A percentile compares a stretch with the other conserved stretches of the same genome.
Conservation (phyloP, 208 protist species). For the Kentomonas sorsogonicus region DNA sequence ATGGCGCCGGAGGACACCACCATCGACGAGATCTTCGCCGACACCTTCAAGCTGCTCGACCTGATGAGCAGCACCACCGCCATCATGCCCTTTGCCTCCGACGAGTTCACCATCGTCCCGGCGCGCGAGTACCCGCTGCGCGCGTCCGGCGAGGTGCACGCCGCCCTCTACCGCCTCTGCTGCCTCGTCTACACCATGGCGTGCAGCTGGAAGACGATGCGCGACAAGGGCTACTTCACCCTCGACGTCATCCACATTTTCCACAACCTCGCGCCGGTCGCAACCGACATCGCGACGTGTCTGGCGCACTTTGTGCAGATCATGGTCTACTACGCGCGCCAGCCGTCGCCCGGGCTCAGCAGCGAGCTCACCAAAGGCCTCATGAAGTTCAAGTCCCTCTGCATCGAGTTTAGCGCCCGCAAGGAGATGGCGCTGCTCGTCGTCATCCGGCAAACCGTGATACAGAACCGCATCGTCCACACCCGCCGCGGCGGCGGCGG, state of each 20-base stretch:
- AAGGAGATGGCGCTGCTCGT: slow-evolving; percentile 48
- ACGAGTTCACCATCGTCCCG: slow-evolving; percentile 58
- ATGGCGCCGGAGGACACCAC: slow-evolving; percentile 40
- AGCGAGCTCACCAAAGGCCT: slow-evolving; percentile 53
- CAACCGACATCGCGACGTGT: slow-evolving; percentile 41
- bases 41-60: slow-evolving; percentile 37
- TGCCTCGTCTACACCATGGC: slow-evolving; percentile 66
- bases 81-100: slow-evolving; percentile 59
- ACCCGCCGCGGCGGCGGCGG: too few species aligned
- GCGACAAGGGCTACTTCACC: slow-evolving; percentile 75
- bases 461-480: slow-evolving; percentile 30
- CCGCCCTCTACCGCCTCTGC: slow-evolving; percentile 61
- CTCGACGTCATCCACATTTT: slow-evolving; percentile 53
- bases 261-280: slow-evolving; percentile 52
- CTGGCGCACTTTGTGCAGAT: slow-evolving; percentile 50
- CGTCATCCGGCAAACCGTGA: slow-evolving; percentile 38
- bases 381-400: slow-evolving; percentile 57
- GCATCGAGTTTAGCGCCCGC: slow-evolving; percentile 38
- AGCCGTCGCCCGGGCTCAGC: slow-evolving; percentile 37
- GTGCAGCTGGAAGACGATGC: slow-evolving; percentile 73
- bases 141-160: slow-evolving; percentile 53
- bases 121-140: slow-evolving; percentile 50
- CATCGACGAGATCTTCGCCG: slow-evolving; percentile 33
- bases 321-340: slow-evolving; percentile 42
- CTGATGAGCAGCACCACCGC: slow-evolving; percentile 35